These are phyloP conservation scores for Trypanosoma brucei DNA, from an alignment of 208 protist genomes.

Conservation along the genomic window DNA sequence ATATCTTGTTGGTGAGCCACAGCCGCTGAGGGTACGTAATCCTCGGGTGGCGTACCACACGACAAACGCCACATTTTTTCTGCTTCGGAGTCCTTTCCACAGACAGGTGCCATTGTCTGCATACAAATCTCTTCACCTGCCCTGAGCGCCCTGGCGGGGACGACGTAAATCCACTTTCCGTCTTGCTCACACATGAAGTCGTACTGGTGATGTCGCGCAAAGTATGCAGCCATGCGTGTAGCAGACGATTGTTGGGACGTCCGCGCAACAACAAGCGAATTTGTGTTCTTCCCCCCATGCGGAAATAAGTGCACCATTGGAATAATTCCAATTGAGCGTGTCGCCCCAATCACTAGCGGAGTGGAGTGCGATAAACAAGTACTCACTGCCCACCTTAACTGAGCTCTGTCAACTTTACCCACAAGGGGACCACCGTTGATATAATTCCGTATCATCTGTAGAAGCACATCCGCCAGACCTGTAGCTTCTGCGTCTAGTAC, in stretches of 20 bases:
- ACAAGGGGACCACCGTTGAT: slow-evolving; percentile 85
- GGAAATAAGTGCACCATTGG: slow-evolving; percentile 86
- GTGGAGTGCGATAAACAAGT: slow-evolving; percentile 85
- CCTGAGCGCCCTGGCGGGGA: slow-evolving; percentile 40
- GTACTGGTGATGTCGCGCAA: slow-evolving; percentile 40
- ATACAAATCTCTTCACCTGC: slow-evolving; percentile 71
- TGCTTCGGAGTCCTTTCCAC: slow-evolving; percentile 69
- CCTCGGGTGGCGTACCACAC: slow-evolving; percentile 58
- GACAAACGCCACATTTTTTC: slow-evolving; percentile 87
- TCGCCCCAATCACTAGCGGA: slow-evolving; percentile 61
- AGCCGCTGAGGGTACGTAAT: slow-evolving; percentile 54
- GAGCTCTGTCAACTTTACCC: slow-evolving; percentile 66
- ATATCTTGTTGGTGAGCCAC: slow-evolving; percentile 37
- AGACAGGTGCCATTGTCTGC: slow-evolving; percentile 87
- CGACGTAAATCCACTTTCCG: slow-evolving; percentile 76
- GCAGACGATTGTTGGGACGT: slow-evolving; percentile 34
- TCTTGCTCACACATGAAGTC: slow-evolving; percentile 45
- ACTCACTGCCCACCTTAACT: slow-evolving; percentile 85
- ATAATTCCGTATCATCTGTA: slow-evolving; percentile 92
- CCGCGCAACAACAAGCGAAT: slow-evolving; percentile 65
- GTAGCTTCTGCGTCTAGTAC: slow-evolving; percentile 50
- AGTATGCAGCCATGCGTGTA: slow-evolving; percentile 50
- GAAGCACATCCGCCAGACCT: slow-evolving; percentile 75
- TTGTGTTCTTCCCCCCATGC: slow-evolving; percentile 71
- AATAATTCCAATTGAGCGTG: slow-evolving; percentile 76